These are phyloP conservation scores for Stephanodiscus triporus DNA, from an alignment of 108 stramenopile genomes.

Conservation along the genomic window DNA sequence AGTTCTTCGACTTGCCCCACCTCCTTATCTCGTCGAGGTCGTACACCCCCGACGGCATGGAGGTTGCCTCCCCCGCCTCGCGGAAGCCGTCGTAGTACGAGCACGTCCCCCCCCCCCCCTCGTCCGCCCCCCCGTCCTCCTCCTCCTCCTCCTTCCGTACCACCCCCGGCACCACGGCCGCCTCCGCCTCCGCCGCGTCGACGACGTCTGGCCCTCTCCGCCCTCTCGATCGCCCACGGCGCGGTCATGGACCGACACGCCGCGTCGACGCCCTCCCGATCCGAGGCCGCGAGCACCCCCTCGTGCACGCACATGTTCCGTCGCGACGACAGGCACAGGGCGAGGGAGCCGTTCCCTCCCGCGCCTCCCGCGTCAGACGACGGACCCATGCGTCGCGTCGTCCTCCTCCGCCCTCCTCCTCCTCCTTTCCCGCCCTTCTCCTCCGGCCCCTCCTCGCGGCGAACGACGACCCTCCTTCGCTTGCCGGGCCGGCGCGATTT, in stretches of 20 bases:
- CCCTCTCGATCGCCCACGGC: constrained; percentile 92
- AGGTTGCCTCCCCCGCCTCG: constrained; percentile 84
- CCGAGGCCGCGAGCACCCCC: constrained; percentile 91
- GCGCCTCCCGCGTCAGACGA: constrained; percentile 65
- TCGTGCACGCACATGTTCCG: constrained; percentile 99
- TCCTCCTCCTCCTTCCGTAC: constrained; percentile 34
- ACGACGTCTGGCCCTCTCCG: constrained; percentile 39
- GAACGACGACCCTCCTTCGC: constrained; percentile 12
- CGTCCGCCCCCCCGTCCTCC: neutral
- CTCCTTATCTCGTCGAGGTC: constrained; percentile 92
- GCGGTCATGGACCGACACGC: constrained; percentile 98
- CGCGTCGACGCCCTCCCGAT: constrained; percentile 97
- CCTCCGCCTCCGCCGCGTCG: neutral
- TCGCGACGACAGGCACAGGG: constrained; percentile 94
- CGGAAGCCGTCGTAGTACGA: constrained; percentile 91
- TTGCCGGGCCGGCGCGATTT: constrained; percentile 48
- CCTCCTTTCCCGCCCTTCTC: constrained; percentile 1
- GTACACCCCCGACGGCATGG: constrained; percentile 94
- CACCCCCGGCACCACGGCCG: neutral
- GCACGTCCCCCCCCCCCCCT: constrained; percentile 85
- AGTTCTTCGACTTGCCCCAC: constrained; percentile 87
- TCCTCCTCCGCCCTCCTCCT: constrained; percentile 8
- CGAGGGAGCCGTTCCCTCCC: constrained; percentile 84
- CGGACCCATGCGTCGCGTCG: constrained; percentile 58
- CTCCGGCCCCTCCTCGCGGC: no score